Evolutionary conservation across 495 filamentous ascomycete species (phyloP), one percentile per base, ranked within the genome.

Genomic region (Aspergillus baeticus): DNA sequence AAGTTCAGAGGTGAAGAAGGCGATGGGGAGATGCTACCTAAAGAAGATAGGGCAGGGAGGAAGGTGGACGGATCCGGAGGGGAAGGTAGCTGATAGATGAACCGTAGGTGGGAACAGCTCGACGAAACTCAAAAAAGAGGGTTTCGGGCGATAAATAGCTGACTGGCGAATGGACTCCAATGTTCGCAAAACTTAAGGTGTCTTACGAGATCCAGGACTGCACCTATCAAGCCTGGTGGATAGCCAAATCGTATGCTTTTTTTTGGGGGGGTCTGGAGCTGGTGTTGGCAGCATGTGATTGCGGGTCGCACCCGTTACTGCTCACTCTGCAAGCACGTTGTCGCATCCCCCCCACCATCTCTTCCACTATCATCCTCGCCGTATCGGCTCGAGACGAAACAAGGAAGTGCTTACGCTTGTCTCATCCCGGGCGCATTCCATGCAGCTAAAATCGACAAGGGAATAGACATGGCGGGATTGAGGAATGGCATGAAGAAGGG

Each of bases 221-320:
- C 33, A 49, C 33, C 20, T 50, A 55, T 54, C 37, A 54, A 29
- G 26, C 26, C 26, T 29, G n/a, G 26, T 39, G 47, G 35, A 43
- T 39, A 14, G 38, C 34, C 7, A 33, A 23, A 39, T 43, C 11
- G 35, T 45, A 53, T 49, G 7, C 54, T 41, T 34, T 17, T 21
- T 50, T 35, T 50, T 39, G 41, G 50, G 37, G 41, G 50, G 37
- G 14, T 38, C 17, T 51, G 54, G 36, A 15, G 47, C 33, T 36
- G 49, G 26, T 54, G 57, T 48, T 51, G 46, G 45, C 50, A 51
- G 60, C 60, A 63, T 63, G 60, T 63, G 60, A 63, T 59, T 54
- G 60, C 44, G 60, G 60, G 56, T 41, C 60, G 52, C 35, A n/a
- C 35, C 50, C 53, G 49, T 45, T 49, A 43, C 42, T 36, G 23